Evolutionary conservation across 169 alveolate genomes (phyloP).

Genomic region (Hammondia hammondi): DNA sequence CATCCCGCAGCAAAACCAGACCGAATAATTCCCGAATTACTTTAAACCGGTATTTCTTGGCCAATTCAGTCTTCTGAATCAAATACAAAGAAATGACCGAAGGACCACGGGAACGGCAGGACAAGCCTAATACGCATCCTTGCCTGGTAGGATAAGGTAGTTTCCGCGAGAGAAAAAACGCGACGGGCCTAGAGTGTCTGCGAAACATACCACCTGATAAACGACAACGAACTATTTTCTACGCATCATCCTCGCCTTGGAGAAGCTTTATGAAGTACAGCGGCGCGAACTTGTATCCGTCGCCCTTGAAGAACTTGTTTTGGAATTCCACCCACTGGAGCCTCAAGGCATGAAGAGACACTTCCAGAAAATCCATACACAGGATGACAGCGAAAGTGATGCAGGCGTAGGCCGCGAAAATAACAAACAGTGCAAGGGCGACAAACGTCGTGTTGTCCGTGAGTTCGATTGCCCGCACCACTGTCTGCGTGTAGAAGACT

Average conservation of each 20-base stretch:
- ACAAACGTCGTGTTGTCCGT: constrained; percentile 44
- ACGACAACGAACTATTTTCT: neutral
- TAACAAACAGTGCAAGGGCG: constrained; percentile 73
- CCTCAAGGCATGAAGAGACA: constrained; percentile 98
- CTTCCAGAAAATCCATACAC: constrained; percentile 98
- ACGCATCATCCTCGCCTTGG: constrained; percentile 23
- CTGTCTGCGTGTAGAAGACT: constrained; percentile 69
- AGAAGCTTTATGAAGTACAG: constrained; percentile 72
- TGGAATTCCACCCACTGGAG: constrained; percentile 99
- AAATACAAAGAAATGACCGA: neutral
- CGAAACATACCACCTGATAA: neutral
- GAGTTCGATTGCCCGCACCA: constrained; percentile 54
- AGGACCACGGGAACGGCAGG: neutral
- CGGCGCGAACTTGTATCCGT: constrained; percentile 94
- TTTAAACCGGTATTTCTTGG: neutral
- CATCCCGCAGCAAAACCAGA: too few relatives aligned
- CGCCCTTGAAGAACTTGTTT: constrained; percentile 98
- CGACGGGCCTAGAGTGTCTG: too few relatives aligned
- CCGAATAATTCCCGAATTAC: neutral
- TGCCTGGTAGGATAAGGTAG: too few relatives aligned
- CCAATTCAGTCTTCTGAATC: neutral
- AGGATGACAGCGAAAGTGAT: constrained; percentile 96
- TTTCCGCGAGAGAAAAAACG: too few relatives aligned
- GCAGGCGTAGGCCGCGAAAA: constrained; percentile 89
- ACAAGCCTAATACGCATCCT: neutral